Evolutionary conservation across 768 basidiomycete species (phyloP), one percentile per base, ranked within the genome.

Genomic region (Scleroderma bovista): DNA sequence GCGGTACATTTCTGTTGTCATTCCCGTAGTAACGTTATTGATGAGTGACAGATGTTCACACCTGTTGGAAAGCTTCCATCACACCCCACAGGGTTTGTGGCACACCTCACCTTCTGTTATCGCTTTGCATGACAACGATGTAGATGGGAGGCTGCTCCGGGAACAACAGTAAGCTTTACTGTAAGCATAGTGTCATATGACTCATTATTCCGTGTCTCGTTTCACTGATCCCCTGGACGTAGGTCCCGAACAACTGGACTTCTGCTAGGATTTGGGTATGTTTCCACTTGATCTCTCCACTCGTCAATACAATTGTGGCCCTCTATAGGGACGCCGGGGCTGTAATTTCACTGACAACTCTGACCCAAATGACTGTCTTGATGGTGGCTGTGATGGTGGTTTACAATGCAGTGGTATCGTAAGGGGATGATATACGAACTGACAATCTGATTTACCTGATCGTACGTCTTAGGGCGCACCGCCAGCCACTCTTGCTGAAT

Each of bases 361-460:
- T 36, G 80, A 76, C 20, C 69, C 68, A 4, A 80, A 74, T 54
- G 79, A 80, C 13, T 88, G 85, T 55, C 54, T 79, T 17, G 72
- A 74, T 48, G 86, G 85, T 36, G 83, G 83, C 43, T 87, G 85
- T 60, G 83, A 81, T 51, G 85, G 86, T 15, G 86, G 85, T 33
- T 67, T 88, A 9, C 57, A 70, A 11, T 86, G 86, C 53, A 78
- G 76, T 57, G 83, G 78, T 40, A 80, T 80, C 23, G 75, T 75
- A 54, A 45, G 60, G 10, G 13, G 32, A 34, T 33, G 16, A n/a
- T 1, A 43, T 6, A n/a, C 24, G 34, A 36, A 15, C 6, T 8
- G 17, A 24, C 32, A 17, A 17, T 15, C 23, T 36, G 24, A 13
- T 31, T 13, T 38, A 12, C 19, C 47, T 43, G 48, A 22, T 46